Evolutionary conservation across 306 rosid species (phyloP).

Genomic region (Dicorynia guianensis): DNA sequence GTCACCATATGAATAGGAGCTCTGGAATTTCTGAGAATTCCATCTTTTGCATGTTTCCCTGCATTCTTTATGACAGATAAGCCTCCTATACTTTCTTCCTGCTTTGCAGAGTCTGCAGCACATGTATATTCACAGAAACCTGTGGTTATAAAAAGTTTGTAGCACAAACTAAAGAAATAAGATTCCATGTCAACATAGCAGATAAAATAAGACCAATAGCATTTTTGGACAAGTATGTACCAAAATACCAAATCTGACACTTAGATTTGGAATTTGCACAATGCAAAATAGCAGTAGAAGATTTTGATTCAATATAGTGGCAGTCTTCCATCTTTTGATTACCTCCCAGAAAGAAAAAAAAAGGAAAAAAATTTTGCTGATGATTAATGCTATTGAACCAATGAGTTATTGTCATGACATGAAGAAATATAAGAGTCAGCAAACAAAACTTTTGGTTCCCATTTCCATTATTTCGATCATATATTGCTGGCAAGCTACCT

Average conservation of each 20-base stretch:
- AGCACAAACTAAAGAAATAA: too few relatives aligned
- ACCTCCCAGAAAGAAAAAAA: constrained; percentile 12
- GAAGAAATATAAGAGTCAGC: too few relatives aligned
- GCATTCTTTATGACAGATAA: constrained; percentile 63
- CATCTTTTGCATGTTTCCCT: constrained; percentile 64
- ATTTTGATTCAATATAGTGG: background rate
- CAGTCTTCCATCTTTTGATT: constrained; percentile 21
- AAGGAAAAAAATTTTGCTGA: constrained; percentile 9
- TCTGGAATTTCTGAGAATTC: too few relatives aligned
- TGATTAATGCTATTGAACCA: too few relatives aligned
- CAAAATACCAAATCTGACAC: background rate
- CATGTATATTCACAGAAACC: constrained; percentile 55
- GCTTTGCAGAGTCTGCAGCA: constrained; percentile 56
- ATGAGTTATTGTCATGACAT: too few relatives aligned
- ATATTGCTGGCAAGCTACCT: too few relatives aligned
- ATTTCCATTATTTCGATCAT: too few relatives aligned
- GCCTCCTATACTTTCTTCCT: constrained; percentile 60
- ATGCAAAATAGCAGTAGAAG: constrained; percentile 24
- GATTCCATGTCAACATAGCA: background rate
- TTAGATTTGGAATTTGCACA: constrained; percentile 20
- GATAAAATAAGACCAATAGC: constrained; percentile 29
- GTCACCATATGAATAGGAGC: constrained; percentile 84
- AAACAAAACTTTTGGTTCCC: too few relatives aligned
- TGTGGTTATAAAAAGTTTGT: too few relatives aligned
- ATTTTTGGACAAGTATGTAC: constrained; percentile 12